Evolutionary conservation across 805 yeast species (phyloP), one percentile per base, ranked within the genome.

Genomic region (Nakazawaea peltata): DNA sequence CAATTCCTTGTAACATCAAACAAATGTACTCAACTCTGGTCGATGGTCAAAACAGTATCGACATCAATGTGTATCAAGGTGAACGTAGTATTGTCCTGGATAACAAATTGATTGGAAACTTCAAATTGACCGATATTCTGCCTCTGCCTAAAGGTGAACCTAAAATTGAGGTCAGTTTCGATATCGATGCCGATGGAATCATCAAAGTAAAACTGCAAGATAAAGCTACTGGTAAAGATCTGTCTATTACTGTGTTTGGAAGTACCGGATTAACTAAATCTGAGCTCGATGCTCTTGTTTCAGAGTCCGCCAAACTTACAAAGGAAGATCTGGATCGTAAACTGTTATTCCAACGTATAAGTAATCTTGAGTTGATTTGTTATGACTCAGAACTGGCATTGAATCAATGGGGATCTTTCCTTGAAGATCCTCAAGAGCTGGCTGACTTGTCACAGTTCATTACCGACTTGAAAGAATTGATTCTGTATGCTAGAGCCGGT

Each of bases 61-160:
- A 86, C 67, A 83, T 87, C 63, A 82, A 95, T 62, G 97, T 87
- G 41, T 87, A 84, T 85, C 97, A 87, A 71, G 97, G 97, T 61
- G 97, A 87, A 70, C 77, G 97, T 66, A 95, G 88, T 62, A 74
- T 87, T 54, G 94, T 90, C 49, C 79, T 87, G 64, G 96, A 87
- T 73, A 88, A 87, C 77, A 87, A 85, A 69, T 72, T 86, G 57
- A 85, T 87, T 57, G 97, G 96, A 57, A 84, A 84, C 74, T 87
- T 87, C 68, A 87, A 90, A 48, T 71, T 87, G 50, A 69, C 86
- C 42, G 96, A 92, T 60, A 86, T 87, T 41, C 95, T 90, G 43
- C 86, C 94, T 41, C 81, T 83, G 46, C 86, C 90, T 50, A 82
- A 83, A 71, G 94, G 94, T 56, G 82, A 74, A 36, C 94, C 94